Conservation (phyloP, 345 rosid species). For the Mangifera indica region DNA sequence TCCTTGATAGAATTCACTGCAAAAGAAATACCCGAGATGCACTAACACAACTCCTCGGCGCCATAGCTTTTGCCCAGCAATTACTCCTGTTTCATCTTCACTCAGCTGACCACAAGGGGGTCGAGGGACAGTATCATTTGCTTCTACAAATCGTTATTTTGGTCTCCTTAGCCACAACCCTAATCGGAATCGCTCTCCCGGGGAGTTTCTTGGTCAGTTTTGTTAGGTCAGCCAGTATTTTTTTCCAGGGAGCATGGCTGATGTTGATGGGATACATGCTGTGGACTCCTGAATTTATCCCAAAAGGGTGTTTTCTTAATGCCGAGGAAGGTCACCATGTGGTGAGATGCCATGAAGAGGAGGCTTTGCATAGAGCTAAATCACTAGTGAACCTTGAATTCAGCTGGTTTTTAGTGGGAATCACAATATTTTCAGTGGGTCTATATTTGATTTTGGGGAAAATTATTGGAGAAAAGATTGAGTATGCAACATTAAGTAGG, state of each 20-base stretch:
- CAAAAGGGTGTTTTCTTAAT: constrained; percentile 67
- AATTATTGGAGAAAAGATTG: constrained; percentile 34
- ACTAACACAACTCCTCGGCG: constrained; percentile 52
- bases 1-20: constrained; percentile 46
- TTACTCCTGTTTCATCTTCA: constrained; percentile 77
- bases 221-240: constrained; percentile 58
- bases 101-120: constrained; percentile 75
- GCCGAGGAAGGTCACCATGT: constrained; percentile 64
- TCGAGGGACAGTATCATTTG: constrained; percentile 84
- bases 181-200: constrained; percentile 59
- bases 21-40: constrained; percentile 25
- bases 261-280: constrained; percentile 66
- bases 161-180: constrained; percentile 59
- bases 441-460: constrained; percentile 43
- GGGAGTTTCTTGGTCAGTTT: constrained; percentile 67
- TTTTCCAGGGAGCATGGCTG: constrained; percentile 81
- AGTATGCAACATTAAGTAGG: constrained; percentile 49
- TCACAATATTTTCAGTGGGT: constrained; percentile 40
- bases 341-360: constrained; percentile 53
- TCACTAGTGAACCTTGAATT: constrained; percentile 71
- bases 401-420: constrained; percentile 53
- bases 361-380: constrained; percentile 65
- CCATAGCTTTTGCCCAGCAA: constrained; percentile 66
- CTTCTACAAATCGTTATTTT: constrained; percentile 54
- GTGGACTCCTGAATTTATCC: constrained; percentile 65